phyloP scores from a whole-genome alignment of 441 rosid species.

The Corymbia calophylla region DNA sequence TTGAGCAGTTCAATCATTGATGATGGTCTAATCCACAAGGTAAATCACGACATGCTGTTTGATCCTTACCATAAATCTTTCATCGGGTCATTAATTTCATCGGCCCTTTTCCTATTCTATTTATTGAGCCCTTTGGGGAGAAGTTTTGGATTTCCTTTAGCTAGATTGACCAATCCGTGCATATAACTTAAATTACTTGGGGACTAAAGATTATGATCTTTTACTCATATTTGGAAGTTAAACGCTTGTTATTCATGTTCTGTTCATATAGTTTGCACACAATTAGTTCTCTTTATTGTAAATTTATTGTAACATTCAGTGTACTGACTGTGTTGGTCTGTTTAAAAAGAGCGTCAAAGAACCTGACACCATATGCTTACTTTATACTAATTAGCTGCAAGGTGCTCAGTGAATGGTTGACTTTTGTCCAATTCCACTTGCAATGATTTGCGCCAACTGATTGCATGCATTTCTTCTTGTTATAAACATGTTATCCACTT shows the following conservation, averaged over 20 bases:
- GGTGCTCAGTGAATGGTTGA: background rate
- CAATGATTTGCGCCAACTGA: background rate
- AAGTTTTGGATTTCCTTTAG: background rate
- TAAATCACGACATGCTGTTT: background rate
- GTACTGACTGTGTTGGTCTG: background rate
- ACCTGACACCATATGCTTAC: background rate
- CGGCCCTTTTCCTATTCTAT: background rate
- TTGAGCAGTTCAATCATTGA: constrained; percentile 61
- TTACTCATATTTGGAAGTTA: background rate
- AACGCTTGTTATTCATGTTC: background rate
- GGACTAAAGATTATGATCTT: background rate
- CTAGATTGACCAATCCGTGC: background rate
- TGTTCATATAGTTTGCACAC: background rate
- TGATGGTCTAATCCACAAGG: constrained; percentile 88
- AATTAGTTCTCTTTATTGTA: background rate
- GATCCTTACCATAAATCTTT: background rate
- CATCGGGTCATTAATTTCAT: background rate
- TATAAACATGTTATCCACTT: background rate
- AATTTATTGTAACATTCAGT: background rate
- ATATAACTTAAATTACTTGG: background rate
- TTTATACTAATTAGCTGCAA: background rate
- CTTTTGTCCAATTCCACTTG: background rate
- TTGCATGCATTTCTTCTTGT: background rate
- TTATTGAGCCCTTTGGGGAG: background rate
- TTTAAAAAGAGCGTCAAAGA: background rate